Base-by-base conservation (phyloP, 441 rosid genomes). In the Erodium trifolium region DNA sequence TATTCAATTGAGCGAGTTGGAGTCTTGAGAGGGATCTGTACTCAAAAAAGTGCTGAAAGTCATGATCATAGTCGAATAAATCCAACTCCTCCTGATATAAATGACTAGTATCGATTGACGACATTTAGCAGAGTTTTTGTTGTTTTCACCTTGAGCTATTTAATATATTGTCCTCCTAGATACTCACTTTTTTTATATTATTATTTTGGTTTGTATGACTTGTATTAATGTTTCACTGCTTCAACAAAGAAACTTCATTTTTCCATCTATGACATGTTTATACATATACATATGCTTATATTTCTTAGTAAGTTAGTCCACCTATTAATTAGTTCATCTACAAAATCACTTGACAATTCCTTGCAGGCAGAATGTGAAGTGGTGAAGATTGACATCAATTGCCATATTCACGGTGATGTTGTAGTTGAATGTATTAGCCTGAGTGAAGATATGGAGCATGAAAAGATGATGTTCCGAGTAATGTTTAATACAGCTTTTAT, bases 381-480 rank as follows among this genome's bases (percentile, higher is more conserved):
- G 68, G 89, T 91, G 67, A 93, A 93, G 82, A 81, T 93, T 73
- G 99, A 89, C 82, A 85, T 93, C 80, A 88, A 88, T 71, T 89
- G 95, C 77, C 83, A 79, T 75, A 83, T 89, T 64, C 95, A 88
- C 85, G 96, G 99, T 63, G 99, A 93, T 79, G 82, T 89, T 63
- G 92, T 93, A 72, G 82, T 93, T 34, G 99, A 93, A 78, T 91
- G 97, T 79, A 82, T 88, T 73, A 88, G 82, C 85, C 83, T 91
- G 78, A 78, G 79, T 62, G 91, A 85, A 71, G 96, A 89, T 80
- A 76, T 85, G 93, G 89, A 84, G 75, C 80, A 65, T 72, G 97
- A 91, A 76, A 83, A 74, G 72, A 87, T 91, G 89, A 82, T 91
- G 86, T 93, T 91, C 76, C 84, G 93, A 65, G 86, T 82, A 73